Percentiles rank a stretch among this genome's conserved stretches.
Conservation (phyloP, 768 basidiomycete genomes). For the Gyrodon lividus region DNA sequence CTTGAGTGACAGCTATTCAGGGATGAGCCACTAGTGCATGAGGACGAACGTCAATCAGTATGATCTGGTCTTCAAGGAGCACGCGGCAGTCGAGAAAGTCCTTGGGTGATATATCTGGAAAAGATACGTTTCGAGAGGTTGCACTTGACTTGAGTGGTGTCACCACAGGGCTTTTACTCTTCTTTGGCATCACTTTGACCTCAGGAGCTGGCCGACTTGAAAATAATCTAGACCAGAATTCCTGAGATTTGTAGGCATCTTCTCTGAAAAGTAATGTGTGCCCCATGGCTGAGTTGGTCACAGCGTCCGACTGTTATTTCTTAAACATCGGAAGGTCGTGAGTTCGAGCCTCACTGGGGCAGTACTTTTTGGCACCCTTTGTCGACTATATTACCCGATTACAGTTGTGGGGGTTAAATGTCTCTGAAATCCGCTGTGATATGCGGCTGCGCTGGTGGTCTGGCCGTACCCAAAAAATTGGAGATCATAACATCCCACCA, state of each 20-base stretch:
- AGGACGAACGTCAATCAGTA: slow-evolving; percentile 54
- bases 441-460: too few species aligned
- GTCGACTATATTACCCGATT: too few species aligned
- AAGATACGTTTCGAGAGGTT: slow-evolving; percentile 18
- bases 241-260: too few species aligned
- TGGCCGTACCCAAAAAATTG: too few species aligned
- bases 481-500: too few species aligned
- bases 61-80: slow-evolving; percentile 63
- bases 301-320: slow-evolving; percentile 71
- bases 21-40: background rate
- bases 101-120: slow-evolving; percentile 49
- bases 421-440: too few species aligned
- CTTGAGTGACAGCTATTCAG: background rate
- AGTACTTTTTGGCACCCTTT: slow-evolving; percentile 41
- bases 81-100: slow-evolving; percentile 43
- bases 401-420: too few species aligned
- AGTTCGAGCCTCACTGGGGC: slow-evolving; percentile 70
- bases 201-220: too few species aligned
- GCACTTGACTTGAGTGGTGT: background rate
- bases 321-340: slow-evolving; percentile 58
- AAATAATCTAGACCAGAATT: too few species aligned
- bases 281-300: slow-evolving; percentile 74
- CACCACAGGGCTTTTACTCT: background rate
- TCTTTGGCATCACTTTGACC: background rate
- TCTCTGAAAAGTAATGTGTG: slow-evolving; percentile 23